Base-by-base conservation (phyloP, 2,329 filamentous ascomycete species). In the Fusarium domesticum region DNA sequence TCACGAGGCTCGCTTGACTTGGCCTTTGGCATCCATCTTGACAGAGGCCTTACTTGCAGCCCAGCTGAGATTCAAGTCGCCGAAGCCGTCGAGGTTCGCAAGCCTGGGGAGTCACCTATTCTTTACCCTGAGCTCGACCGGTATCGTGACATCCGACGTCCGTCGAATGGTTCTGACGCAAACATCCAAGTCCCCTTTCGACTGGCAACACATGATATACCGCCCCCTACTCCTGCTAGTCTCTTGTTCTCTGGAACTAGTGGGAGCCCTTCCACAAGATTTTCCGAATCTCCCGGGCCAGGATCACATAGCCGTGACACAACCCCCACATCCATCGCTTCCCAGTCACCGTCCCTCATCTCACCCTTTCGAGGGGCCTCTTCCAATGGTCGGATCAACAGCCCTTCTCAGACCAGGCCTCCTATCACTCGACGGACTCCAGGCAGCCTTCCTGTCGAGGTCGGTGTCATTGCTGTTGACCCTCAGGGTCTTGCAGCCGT, bases 321-420 rank as follows among this genome's bases (percentile, higher is more conserved):
- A 1, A 90, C 87, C 3, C 87, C 87, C 6, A 89, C 85, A 5
- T 90, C 87, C 8, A 83, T 87, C 51, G 85, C 83, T 6, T 90
- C 87, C 2, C 84, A 85, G 56, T 90, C 85, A 14, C 84, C 87
- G 4, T 77, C 80, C 3, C 64, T 84, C 5, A 66, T 80, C 62
- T 75, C 59, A 48, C 78, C 67, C 42, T 71, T 63, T 49, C 73
- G 67, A 49, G 72, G 61, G 54, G 74, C 64, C 18, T 67, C 70
- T 38, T 64, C 71, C n/a, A 74, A 75, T 55, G 60, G 65, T 45
- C 74, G 74, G 54, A 78, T 81, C 62, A 68, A 67, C 42, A 84
- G 79, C 58, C 80, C 76, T 36, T 69, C 73, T 37, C 65, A 75
- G 47, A 78, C 71, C 39, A 72, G 81, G 48, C 81, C 82, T 8